Conservation (phyloP, 2,329 filamentous ascomycete genomes). For the Bisporella sp. region DNA sequence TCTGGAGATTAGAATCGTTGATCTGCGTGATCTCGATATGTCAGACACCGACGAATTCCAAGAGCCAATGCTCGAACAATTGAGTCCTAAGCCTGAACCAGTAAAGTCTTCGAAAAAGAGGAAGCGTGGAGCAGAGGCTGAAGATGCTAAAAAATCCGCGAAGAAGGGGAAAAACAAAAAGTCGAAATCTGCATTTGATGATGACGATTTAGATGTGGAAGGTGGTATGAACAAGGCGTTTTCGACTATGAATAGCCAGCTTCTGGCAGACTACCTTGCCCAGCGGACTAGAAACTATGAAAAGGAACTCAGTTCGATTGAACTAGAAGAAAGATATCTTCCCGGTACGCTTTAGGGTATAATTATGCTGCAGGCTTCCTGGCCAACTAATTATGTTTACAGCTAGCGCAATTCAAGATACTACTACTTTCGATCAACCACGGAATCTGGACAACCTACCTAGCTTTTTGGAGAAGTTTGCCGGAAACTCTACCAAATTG, state of each 20-base stretch:
- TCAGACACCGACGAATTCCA: constrained; percentile 18
- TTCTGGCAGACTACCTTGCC: constrained; percentile 80
- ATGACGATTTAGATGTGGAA: constrained; percentile 56
- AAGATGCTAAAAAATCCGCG: constrained; percentile 15
- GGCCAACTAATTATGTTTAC: constrained; percentile 1
- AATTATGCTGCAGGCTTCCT: too few species aligned
- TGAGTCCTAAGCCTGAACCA: constrained; percentile 14
- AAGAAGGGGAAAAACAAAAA: constrained; percentile 53
- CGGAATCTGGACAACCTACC: constrained; percentile 69
- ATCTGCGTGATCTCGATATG: constrained; percentile 13
- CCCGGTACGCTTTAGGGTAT: constrained; percentile 48
- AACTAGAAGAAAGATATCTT: constrained; percentile 76
- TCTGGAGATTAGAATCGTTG: neutral
- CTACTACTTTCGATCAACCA: constrained; percentile 62
- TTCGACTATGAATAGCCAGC: constrained; percentile 71
- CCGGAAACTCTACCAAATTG: constrained; percentile 51
- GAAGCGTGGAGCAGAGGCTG: constrained; percentile 19
- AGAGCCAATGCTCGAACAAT: constrained; percentile 23
- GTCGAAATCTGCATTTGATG: constrained; percentile 43
- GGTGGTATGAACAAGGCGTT: constrained; percentile 75
- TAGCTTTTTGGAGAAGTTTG: constrained; percentile 65
- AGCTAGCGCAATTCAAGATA: constrained; percentile 74
- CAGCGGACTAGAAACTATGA: constrained; percentile 74
- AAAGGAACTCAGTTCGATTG: constrained; percentile 72
- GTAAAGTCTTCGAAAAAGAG: constrained; percentile 20